Base-by-base conservation (phyloP, 139 green algal genomes). In the Micractinium conductrix region DNA sequence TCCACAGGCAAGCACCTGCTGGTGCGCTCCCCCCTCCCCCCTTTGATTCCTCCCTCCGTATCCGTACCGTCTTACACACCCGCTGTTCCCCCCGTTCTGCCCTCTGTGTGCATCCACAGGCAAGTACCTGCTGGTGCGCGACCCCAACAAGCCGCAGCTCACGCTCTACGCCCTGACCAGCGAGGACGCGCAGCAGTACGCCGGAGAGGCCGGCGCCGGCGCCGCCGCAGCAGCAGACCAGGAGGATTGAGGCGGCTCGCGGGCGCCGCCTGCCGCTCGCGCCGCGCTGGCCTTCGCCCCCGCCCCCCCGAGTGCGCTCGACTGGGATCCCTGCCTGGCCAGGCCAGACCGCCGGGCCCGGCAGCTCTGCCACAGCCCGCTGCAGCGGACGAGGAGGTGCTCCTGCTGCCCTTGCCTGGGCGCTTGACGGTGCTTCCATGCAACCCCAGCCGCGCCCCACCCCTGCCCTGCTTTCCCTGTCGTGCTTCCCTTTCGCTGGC, bases 131-230 rank as follows among this genome's bases (percentile, higher is more conserved):
- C 87, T 98, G 58, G 91, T 99, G 17, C 94, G 94, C 88, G 97
- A 99, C 85, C 94, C 97, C 83, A 98, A 98, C 93, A 99, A 99
- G 88, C 92, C 95, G 35, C 88, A 98, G 62, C 89, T 98, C 76
- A 90, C 93, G 38, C 85, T 98, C 73, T 98, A 97, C 88, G 86
- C 85, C 4, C 80, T 97, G 14, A 93, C 94, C 26, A 88, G 86
- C 33, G 92, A 67, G 53, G 81, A 62, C 40, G 5, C 43, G 65
- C 33, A 72, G 58, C 76, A 82, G 9, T 72, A 82, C 30, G 37
- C 62, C 0, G 76, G 76, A 16, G 55, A 82, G 58, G 33, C 28
- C 19, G 24, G 50, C 21, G 74, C n/a, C 74, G 48, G 48, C n/a
- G 45, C 37, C 22, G 55, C 10, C 24, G 74, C 2, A 12, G 76